Base-by-base conservation (phyloP, 805 yeast species). In the Cyberlindnera japonica region DNA sequence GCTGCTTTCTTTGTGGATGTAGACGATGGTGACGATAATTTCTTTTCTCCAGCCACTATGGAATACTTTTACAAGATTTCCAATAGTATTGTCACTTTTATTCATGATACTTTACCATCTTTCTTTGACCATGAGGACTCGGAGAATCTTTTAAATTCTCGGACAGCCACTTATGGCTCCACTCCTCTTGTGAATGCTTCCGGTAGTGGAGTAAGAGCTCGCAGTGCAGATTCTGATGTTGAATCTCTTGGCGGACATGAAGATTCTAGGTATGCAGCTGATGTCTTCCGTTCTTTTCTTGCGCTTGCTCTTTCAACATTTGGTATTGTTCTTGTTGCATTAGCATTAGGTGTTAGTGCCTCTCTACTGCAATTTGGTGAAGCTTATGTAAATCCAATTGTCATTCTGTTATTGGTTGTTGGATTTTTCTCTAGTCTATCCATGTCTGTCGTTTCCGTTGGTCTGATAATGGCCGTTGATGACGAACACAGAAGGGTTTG, bases 321-420 rank as follows among this genome's bases (percentile, higher is more conserved):
- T 7, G 62, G 81, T 4, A 52, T 71, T 1, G 50, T 72, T 15
- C 54, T 69, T 10, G 64, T 72, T 2, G 68, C 69, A 13, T 61
- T 71, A 20, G 67, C 79, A 2, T 49, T 72, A 13, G 75, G 75
- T 8, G 66, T 69, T 18, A 57, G 71, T 48, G 64, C 55, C 48
- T 49, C 70, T 33, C 41, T 56, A 42, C 15, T 44, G 23, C 38
- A 41, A 6, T 34, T 49, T 44, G 47, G 57, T 43, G 46, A 63
- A 23, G 48, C 48, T 4, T 25, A 42, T 16, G 55, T 62, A 2
- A 41, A 47, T 26, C 47, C 51, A 7, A 12, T 61, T 4, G 35
- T 62, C 19, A 41, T 67, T 14, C 41, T 58, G 9, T 54, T 67
- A 14, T 62, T 72, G 33, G 63, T 69, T 5, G 43, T 68, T 10